These are phyloP conservation scores for Chlorella sp. DNA, from an alignment of 139 green algal species.

Conservation along the genomic window DNA sequence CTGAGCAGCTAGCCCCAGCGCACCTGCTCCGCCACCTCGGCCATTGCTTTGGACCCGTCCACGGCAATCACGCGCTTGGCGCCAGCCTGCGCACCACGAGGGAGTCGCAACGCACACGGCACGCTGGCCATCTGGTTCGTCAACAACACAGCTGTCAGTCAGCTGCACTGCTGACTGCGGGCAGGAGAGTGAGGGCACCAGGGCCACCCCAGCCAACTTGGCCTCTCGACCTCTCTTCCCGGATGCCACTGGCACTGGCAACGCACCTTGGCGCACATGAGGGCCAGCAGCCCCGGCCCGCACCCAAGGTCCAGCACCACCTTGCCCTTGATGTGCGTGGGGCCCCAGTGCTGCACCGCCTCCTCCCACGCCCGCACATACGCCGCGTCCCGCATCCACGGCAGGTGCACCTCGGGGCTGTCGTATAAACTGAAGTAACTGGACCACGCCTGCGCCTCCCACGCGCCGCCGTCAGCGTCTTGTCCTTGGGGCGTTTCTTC, in stretches of 20 bases:
- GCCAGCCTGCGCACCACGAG: not conserved
- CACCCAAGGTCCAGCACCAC: conserved; percentile 5
- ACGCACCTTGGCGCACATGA: conserved; percentile 3
- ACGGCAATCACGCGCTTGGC: not conserved
- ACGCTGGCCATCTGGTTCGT: too few relatives aligned
- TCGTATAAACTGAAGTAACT: not conserved
- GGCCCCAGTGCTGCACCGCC: not conserved
- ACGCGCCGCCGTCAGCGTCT: too few relatives aligned
- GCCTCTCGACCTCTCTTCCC: too few relatives aligned
- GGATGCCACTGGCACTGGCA: too few relatives aligned
- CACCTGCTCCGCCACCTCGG: not conserved
- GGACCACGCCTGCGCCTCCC: not conserved
- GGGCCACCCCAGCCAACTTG: too few relatives aligned
- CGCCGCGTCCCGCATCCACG: not conserved
- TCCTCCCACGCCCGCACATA: not conserved
- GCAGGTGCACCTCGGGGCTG: not conserved
- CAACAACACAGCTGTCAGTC: too few relatives aligned
- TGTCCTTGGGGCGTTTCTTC: too few relatives aligned
- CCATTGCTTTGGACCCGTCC: not conserved
- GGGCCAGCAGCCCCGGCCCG: not conserved
- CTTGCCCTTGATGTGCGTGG: conserved; percentile 4
- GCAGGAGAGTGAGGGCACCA: too few relatives aligned
- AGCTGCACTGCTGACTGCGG: too few relatives aligned
- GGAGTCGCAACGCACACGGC: too few relatives aligned
- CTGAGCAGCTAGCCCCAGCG: too few relatives aligned